These are phyloP conservation scores for Pistacia vera DNA, from an alignment of 345 rosid species.

Conservation along the genomic window DNA sequence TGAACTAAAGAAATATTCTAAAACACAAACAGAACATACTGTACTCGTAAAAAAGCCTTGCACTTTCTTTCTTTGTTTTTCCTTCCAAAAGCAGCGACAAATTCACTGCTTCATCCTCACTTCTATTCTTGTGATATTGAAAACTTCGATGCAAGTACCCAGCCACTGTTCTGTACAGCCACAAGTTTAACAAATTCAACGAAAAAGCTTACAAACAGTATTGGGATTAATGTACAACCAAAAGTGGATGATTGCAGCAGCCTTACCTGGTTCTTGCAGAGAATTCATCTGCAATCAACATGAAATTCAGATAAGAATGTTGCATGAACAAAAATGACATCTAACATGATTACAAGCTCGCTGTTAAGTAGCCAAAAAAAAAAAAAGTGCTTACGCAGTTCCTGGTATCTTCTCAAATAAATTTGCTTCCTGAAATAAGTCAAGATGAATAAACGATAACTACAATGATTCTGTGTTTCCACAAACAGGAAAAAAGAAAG, in stretches of 20 bases:
- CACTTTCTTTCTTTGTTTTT: constrained; percentile 61
- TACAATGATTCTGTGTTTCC: not conserved
- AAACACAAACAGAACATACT: constrained; percentile 41
- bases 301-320: constrained; percentile 19
- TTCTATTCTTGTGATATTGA: constrained; percentile 30
- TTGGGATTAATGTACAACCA: not conserved
- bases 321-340: not conserved
- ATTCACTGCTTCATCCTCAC: constrained; percentile 53
- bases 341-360: not conserved
- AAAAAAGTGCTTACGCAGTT: constrained; percentile 38
- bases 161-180: constrained; percentile 51
- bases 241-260: constrained; percentile 2
- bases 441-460: constrained; percentile 17
- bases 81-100: constrained; percentile 51
- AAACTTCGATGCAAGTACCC: constrained; percentile 50
- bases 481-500: constrained; percentile 2
- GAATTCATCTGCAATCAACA: constrained; percentile 52
- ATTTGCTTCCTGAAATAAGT: constrained; percentile 32
- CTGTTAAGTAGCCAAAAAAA: constrained; percentile 1
- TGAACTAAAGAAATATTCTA: not conserved
- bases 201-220: not conserved
- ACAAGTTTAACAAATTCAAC: constrained; percentile 21
- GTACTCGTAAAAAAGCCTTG: constrained; percentile 80
- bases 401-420: constrained; percentile 31
- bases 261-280: constrained; percentile 35